Conservation (phyloP, 2,329 filamentous ascomycete genomes). For the Cladorrhinum sp. region DNA sequence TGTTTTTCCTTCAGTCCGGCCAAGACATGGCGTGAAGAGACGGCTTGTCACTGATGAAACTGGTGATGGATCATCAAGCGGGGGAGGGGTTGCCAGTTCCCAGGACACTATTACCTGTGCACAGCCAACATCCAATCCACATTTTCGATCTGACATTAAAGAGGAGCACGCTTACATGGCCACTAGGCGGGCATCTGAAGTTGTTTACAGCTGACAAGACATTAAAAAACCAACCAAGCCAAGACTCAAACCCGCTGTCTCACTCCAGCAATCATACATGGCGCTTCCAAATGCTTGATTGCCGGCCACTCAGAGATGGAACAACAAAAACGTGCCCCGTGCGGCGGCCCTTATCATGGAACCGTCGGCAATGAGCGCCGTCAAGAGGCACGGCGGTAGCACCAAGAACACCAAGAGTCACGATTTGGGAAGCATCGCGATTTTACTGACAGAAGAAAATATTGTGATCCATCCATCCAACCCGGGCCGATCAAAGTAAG, state of each 20-base stretch:
- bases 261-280: no score
- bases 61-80: not conserved
- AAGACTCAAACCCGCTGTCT: no score
- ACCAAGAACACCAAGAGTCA: not conserved
- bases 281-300: not conserved
- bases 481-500: constrained; percentile 16
- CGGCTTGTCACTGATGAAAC: not conserved
- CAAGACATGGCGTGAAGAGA: not conserved
- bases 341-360: constrained; percentile 1
- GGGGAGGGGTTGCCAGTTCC: no score
- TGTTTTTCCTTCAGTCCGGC: not conserved
- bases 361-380: constrained; percentile 4
- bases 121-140: no score
- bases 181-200: no score
- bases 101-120: no score
- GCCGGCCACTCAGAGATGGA: constrained; percentile 3
- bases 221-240: no score
- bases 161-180: no score
- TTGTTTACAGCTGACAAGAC: no score
- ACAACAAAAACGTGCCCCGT: constrained; percentile 2
- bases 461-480: constrained; percentile 12
- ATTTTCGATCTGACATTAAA: no score
- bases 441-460: constrained; percentile 5
- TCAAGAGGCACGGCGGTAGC: not conserved
- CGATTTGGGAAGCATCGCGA: not conserved